Evolutionary conservation across 2,329 filamentous ascomycete species (phyloP), one percentile per base, ranked within the genome.

Genomic region (Diaporthe australafricana): DNA sequence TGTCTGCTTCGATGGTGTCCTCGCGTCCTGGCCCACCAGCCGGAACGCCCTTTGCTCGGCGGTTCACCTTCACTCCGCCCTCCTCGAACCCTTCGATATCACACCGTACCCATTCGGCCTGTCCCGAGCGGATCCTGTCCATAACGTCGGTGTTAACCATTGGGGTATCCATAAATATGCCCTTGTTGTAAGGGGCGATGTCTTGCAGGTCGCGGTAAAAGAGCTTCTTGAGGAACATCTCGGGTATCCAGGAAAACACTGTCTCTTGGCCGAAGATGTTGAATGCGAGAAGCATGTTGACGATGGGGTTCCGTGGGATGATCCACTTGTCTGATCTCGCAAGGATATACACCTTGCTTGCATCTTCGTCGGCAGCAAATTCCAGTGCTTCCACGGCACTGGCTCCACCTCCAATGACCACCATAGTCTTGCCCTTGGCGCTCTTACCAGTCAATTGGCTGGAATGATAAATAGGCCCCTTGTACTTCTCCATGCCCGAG

Each of bases 131-230:
- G 40, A 97, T 88, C 76, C 93, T 92, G 60, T 93, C 85, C 81
- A 97, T 92, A 1, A 97, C 88, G 56, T 95, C 91, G 20, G 91
- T 92, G 81, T 96, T 97, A 30, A 96, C 93, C 93, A 96, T 96
- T 0, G 94, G 94, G 0, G 94, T 97, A 66, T 93, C 92, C 35
- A 88, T 94, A 80, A 94, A 97, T n/a, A 96, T 83, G 11, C 93
- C 93, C 77, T 92, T 91, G 32, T 88, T 84, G 1, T 88, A 83
- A 0, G 94, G 94, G 0, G 93, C 89, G 6, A 97, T 86, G 75
- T 95, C 90, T 76, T 91, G 83, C 3, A 97, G 87, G 76, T 96
- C 94, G 20, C 94, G 89, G 79, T 97, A 97, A 84, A 97, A 97
- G 83, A 96, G 88, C 74, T 92, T 89, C 73, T 90, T 90, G 0